phyloP scores from a whole-genome alignment of 2,329 filamentous ascomycete species.

The Cladosporium sp. region DNA sequence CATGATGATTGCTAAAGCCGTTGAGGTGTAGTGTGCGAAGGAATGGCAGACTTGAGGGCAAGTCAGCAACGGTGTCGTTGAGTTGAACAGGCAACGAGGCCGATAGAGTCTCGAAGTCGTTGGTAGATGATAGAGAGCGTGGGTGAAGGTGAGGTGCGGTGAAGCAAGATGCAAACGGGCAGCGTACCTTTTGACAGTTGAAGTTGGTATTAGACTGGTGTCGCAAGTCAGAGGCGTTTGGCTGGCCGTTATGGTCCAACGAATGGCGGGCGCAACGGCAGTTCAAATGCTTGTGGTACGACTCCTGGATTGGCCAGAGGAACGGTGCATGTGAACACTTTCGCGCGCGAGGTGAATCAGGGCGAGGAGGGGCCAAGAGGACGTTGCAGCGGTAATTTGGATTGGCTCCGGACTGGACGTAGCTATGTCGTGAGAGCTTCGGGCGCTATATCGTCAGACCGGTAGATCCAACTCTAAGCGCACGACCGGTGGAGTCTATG shows the following conservation, averaged over 20 bases:
- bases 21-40: slow-evolving; percentile 11
- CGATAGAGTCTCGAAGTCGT: slow-evolving; percentile 30
- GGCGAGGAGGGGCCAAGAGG: slow-evolving; percentile 11
- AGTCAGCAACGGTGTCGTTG: slow-evolving; percentile 13
- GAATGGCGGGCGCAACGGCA: slow-evolving; percentile 11
- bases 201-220: slow-evolving; percentile 4
- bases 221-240: slow-evolving; percentile 11
- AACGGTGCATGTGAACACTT: slow-evolving; percentile 12
- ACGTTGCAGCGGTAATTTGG: slow-evolving; percentile 13
- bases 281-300: slow-evolving; percentile 11
- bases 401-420: slow-evolving; percentile 12
- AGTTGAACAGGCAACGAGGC: slow-evolving; percentile 17
- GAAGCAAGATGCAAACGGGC: slow-evolving; percentile 10
- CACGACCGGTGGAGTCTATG: slow-evolving; percentile 10
- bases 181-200: slow-evolving; percentile 14
- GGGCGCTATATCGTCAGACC: slow-evolving; percentile 13
- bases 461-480: slow-evolving; percentile 13
- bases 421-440: slow-evolving; percentile 12
- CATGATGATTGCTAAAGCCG: slow-evolving; percentile 28
- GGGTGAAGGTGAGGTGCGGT: slow-evolving; percentile 6
- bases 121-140: slow-evolving; percentile 15
- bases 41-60: slow-evolving; percentile 13
- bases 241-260: slow-evolving; percentile 9
- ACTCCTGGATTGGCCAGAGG: slow-evolving; percentile 10
- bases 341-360: slow-evolving; percentile 13